Conservation (phyloP, 495 filamentous ascomycete genomes). For the Podospora comata region DNA sequence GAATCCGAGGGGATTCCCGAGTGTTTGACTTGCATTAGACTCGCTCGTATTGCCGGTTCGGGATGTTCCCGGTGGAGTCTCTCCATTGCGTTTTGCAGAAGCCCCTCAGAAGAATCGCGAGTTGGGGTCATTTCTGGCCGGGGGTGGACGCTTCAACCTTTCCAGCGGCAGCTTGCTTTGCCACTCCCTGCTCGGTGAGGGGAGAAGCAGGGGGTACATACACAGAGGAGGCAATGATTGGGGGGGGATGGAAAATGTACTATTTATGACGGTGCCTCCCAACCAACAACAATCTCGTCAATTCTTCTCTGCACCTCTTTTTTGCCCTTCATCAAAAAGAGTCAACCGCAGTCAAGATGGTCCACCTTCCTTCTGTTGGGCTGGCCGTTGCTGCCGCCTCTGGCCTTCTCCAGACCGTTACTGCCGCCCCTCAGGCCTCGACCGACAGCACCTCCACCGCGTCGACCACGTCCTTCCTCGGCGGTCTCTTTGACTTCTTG, state of each 20-base stretch:
- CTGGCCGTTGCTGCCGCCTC: not conserved
- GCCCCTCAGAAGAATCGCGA: not conserved
- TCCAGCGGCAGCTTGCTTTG: not conserved
- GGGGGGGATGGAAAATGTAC: not conserved
- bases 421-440: not conserved
- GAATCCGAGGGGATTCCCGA: not conserved
- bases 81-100: not conserved
- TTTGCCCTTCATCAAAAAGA: not conserved
- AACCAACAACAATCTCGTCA: not conserved
- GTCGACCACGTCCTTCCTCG: not conserved
- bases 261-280: not conserved
- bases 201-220: no score
- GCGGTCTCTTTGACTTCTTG: conserved; percentile 12
- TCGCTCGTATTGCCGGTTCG: conserved; percentile 12
- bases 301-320: not conserved
- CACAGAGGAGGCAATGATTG: no score
- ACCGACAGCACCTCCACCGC: not conserved
- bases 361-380: not conserved
- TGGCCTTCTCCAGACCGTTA: not conserved
- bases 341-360: not conserved
- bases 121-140: no score
- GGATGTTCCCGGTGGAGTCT: not conserved
- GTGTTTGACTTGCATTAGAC: conserved; percentile 16
- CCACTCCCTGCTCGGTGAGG: not conserved
- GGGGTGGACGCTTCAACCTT: not conserved